Evolutionary conservation across 257 asterid genomes (phyloP).

Genomic region (Fraxinus anomala): DNA sequence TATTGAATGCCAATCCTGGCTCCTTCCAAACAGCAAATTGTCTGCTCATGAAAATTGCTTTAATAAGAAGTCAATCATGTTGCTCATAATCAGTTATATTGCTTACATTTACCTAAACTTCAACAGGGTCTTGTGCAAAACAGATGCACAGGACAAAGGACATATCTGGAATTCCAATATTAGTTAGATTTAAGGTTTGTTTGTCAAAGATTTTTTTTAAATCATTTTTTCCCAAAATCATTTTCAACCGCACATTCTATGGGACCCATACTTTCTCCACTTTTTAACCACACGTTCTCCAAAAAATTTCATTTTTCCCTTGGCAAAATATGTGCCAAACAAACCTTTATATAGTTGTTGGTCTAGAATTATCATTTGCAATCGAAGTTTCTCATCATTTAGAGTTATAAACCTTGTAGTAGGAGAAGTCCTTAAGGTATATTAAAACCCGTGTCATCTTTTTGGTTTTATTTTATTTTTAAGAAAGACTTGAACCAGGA

Average conservation of each 20-base stretch:
- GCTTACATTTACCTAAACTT: not conserved
- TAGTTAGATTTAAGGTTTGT: not conserved
- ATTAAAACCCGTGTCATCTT: not conserved
- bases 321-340: no score
- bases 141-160: not conserved
- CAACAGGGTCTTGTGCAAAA: not conserved
- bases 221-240: no score
- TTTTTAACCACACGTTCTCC: no score
- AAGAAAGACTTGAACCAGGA: not conserved
- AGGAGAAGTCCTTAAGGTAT: not conserved
- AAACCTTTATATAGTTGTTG: not conserved
- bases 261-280: no score
- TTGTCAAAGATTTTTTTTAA: no score
- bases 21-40: constrained; percentile 89
- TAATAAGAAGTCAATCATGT: constrained; percentile 26
- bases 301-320: no score
- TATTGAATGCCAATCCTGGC: constrained; percentile 93
- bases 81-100: not conserved
- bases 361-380: not conserved
- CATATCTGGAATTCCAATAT: not conserved
- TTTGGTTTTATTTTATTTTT: not conserved
- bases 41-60: constrained; percentile 46
- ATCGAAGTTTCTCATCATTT: not conserved
- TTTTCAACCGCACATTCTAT: no score
- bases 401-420: not conserved